Conservation (phyloP, 2,329 filamentous ascomycete genomes). For the Penicillium expansum region DNA sequence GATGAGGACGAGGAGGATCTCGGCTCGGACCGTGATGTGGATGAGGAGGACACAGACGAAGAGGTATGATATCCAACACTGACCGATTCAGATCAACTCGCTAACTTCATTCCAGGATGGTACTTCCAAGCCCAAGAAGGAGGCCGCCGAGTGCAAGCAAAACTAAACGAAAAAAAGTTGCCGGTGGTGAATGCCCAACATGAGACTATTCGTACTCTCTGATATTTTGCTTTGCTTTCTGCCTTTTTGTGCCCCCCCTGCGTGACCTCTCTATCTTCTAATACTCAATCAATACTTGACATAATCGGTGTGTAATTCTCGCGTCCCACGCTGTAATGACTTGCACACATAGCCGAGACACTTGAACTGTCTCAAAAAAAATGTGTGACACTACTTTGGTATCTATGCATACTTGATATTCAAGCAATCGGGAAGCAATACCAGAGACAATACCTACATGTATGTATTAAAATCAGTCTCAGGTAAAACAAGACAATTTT, state of each 20-base stretch:
- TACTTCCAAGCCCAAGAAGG: conserved; percentile 85
- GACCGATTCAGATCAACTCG: conserved; percentile 5
- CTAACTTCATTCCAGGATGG: conserved; percentile 63
- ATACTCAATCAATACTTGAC: conserved; percentile 25
- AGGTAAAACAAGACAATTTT: neutral
- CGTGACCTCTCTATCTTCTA: conserved; percentile 24
- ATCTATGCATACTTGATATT: neutral
- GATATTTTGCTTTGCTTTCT: conserved; percentile 28
- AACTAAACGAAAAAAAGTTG: conserved; percentile 59
- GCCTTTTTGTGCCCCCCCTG: conserved; percentile 11
- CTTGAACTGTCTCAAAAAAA: neutral
- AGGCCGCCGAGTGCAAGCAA: conserved; percentile 94
- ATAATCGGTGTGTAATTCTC: conserved; percentile 25
- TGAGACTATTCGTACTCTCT: conserved; percentile 36
- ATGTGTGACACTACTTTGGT: no score
- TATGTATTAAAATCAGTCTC: neutral
- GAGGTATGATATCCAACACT: conserved; percentile 38
- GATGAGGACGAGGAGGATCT: conserved; percentile 78
- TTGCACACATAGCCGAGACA: neutral
- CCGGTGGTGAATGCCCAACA: conserved; percentile 27
- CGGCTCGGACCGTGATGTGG: conserved; percentile 58
- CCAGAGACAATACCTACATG: neutral
- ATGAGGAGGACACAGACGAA: conserved; percentile 62
- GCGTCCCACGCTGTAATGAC: neutral
- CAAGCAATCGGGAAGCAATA: neutral